Evolutionary conservation across 176 grass and related monocot genomes (phyloP).

Genomic region (Cenchrus fungigraminus): DNA sequence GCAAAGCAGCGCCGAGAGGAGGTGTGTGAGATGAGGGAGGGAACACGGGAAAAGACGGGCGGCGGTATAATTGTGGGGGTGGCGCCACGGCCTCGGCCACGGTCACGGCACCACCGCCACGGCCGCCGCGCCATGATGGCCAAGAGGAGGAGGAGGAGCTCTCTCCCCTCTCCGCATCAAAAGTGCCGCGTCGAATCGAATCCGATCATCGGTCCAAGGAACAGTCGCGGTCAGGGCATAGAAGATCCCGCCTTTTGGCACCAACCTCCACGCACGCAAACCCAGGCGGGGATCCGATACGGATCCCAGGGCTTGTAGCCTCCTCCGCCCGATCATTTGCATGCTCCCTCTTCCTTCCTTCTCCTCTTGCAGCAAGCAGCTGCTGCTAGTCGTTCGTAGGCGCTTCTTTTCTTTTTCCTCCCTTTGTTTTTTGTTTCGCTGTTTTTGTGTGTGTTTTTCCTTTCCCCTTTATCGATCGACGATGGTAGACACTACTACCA

Average conservation of each 20-base stretch:
- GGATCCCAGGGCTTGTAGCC: slow-evolving; percentile 32
- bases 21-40: slow-evolving; percentile 22
- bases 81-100: not conserved
- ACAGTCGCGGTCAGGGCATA: slow-evolving; percentile 73
- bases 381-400: not conserved
- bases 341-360: not conserved
- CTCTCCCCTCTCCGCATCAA: slow-evolving; percentile 26
- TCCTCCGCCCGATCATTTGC: not conserved
- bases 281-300: slow-evolving; percentile 58
- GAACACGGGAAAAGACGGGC: slow-evolving; percentile 65
- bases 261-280: slow-evolving; percentile 52
- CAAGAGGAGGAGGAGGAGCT: no score
- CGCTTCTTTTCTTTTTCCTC: slow-evolving; percentile 37
- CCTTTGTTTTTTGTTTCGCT: no score
- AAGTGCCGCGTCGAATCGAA: slow-evolving; percentile 66
- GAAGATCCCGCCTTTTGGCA: slow-evolving; percentile 80
- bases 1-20: not conserved
- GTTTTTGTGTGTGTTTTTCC: slow-evolving; percentile 25
- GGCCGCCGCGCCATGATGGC: slow-evolving; percentile 33
- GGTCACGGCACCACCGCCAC: not conserved
- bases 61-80: slow-evolving; percentile 45
- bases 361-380: not conserved
- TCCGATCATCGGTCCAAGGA: slow-evolving; percentile 86
- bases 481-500: not conserved
- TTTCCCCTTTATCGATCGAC: slow-evolving; percentile 43